Evolutionary conservation across 148 eudicot genomes (phyloP).

Genomic region (Rhododendron mucronatum): DNA sequence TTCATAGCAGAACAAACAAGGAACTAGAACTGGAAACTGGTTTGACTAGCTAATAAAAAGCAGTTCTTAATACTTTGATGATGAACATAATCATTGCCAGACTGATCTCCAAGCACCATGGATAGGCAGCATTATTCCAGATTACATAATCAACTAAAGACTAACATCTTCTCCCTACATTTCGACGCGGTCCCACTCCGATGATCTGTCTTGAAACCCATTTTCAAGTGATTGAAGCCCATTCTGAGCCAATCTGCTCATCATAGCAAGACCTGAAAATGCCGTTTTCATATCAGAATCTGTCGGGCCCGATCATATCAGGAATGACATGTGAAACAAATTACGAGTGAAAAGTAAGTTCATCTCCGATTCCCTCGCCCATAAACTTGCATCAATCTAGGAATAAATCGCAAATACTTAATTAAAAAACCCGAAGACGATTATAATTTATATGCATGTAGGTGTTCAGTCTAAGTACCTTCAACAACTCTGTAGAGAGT

Average conservation of each 20-base stretch:
- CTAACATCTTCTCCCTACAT: not conserved
- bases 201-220: not conserved
- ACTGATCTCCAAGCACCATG: not conserved
- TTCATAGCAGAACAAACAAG: not conserved
- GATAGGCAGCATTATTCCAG: not conserved
- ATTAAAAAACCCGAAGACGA: not conserved
- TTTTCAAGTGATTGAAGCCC: not conserved
- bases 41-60: not conserved
- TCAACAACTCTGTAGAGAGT: slow-evolving; percentile 72
- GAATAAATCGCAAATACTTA: not conserved
- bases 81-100: not conserved
- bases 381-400: too few relatives aligned
- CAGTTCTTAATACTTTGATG: not conserved
- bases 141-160: too few relatives aligned
- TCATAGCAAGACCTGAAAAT: not conserved
- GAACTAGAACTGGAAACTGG: not conserved
- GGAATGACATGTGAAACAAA: too few relatives aligned
- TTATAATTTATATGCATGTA: not conserved
- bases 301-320: not conserved
- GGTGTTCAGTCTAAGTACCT: slow-evolving; percentile 34
- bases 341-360: too few relatives aligned
- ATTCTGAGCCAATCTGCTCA: not conserved
- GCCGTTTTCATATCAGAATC: not conserved
- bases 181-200: not conserved
- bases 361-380: too few relatives aligned